Evolutionary conservation across 1,284 basidiomycete species (phyloP), one percentile per base, ranked within the genome.

Genomic region (Golubevia pallescens): DNA sequence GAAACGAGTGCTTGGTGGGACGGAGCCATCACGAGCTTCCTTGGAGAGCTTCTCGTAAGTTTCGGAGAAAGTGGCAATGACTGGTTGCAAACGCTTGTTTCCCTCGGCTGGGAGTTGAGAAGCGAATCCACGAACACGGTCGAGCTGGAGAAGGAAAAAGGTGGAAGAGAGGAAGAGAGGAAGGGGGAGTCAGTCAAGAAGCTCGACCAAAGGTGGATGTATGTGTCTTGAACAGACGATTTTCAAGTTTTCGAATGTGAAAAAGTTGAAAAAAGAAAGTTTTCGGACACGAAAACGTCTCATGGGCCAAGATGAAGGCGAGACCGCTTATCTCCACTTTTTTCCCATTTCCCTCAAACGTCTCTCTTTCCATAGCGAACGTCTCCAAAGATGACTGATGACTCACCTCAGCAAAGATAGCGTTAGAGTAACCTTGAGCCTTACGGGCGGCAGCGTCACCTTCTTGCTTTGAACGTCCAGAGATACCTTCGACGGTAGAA

Each of bases 111-210:
- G 80, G 48, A 84, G 67, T 61, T 63, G 70, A 4, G 54, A 62
- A 24, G 78, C 79, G 64, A 78, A 84, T 67, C 65, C 65, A 56
- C 81, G 80, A 21, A 84, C 76, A 6, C 69, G 68, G 32, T 84
- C 82, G 57, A 84, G 75, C 66, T 73, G 62, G 1, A 63, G 23
- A 23, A 63, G 53, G n/a, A n/a, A n/a, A 38, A 0, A 59, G 59
- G 59, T 58, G 51, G 19, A 66, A 20, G n/a, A 3, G 60, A 14
- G 19, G 10, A 38, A 59, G 42, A 56, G 2, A 19, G 51, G 8
- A 7, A 20, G 60, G 4, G 54, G 56, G 52, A 24, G 6, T 60
- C 16, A 19, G 53, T 20, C 20, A 14, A 7, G 2, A n/a, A 19
- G n/a, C n/a, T n/a, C n/a, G n/a, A n/a, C n/a, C n/a, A 14, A 57